Evolutionary conservation across 2,329 filamentous ascomycete species (phyloP), one percentile per base, ranked within the genome.

Genomic region (Macrophomina tecta): DNA sequence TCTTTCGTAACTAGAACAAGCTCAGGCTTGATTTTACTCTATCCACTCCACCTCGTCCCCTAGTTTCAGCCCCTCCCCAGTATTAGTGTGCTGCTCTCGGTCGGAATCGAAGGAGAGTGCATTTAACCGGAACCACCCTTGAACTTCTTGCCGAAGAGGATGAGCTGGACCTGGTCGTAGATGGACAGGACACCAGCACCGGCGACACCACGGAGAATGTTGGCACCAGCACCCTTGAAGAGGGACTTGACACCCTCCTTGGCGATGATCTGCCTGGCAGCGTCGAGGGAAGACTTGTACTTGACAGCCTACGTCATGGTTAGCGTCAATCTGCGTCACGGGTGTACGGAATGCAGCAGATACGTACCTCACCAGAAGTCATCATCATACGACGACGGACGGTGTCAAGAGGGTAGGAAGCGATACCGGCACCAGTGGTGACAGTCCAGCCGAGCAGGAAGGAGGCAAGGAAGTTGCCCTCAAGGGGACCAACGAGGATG

Each of bases 361-460:
- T 72, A 82, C 84, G 76, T 80, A 87, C 85, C 84, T 90, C 88
- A 84, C 88, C 88, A 75, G 88, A 90, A 79, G 95, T 99, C 95
- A 99, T 99, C 95, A 99, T 99, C 95, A 99, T 99, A 87, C 95
- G 95, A 90, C 95, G 94, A 90, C 95, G 95, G 88, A 99, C 93
- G 82, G 95, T 99, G 86, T 99, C 95, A 82, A 99, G 93, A 87
- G 95, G 95, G 89, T 99, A 99, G 81, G 95, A 98, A 86, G 95
- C 95, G 84, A 99, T 97, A 97, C 95, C 95, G 85, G 95, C 95
- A 96, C 91, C 95, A 83, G 95, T 99, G 87, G 95, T 99, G 89
- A 99, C 95, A 85, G 88, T 87, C 95, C 95, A 99, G 82, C 95
- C 95, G 85, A 99, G 95, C 82, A 89, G 81, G 93, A 99, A 99